phyloP scores from a whole-genome alignment of 768 basidiomycete genomes.

The Trametes cingulata region DNA sequence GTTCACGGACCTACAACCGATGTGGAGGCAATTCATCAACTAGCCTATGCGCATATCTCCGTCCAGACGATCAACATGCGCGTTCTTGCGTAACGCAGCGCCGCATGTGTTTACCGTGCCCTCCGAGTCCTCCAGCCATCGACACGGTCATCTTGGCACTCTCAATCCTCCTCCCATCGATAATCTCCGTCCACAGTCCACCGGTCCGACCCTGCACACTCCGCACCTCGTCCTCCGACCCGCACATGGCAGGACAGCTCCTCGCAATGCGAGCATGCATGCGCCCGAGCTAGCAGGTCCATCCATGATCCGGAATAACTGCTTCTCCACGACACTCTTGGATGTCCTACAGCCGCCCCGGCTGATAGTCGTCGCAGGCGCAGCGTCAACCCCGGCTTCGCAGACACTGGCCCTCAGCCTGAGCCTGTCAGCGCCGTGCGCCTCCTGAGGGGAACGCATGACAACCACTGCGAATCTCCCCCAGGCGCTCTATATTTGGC shows the following conservation, averaged over 20 bases:
- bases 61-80: conserved; percentile 10
- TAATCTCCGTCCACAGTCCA: conserved; percentile 12
- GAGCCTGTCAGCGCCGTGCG: neutral
- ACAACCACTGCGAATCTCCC: neutral
- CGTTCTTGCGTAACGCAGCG: neutral
- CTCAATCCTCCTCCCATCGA: neutral
- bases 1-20: conserved; percentile 17
- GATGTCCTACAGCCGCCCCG: neutral
- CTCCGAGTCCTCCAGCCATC: too few species aligned
- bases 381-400: neutral
- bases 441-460: neutral
- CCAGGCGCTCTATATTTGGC: conserved; percentile 1
- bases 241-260: neutral
- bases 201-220: too few species aligned
- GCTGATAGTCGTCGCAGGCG: neutral
- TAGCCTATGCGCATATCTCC: conserved; percentile 11
- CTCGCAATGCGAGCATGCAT: neutral
- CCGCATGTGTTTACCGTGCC: conserved; percentile 17
- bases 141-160: too few species aligned
- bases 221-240: neutral
- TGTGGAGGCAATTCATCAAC: neutral
- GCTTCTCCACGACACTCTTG: neutral
- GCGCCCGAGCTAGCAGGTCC: neutral
- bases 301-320: conserved; percentile 3
- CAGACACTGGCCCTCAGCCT: neutral